Base-by-base conservation (phyloP, 78 protist genomes). In the Pigoraptor vietnamica region DNA sequence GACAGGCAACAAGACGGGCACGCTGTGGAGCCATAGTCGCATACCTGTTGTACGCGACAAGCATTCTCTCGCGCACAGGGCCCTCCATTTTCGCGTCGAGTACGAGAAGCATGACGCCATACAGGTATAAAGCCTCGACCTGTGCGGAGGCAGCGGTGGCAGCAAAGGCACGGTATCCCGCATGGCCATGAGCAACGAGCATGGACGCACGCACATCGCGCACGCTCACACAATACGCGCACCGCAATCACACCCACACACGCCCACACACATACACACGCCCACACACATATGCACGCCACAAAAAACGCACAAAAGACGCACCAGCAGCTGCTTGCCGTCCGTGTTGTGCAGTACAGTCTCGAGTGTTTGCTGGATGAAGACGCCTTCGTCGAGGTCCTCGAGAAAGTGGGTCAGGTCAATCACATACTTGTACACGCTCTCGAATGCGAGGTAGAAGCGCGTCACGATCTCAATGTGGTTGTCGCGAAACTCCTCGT, bases 261-360 rank as follows among this genome's bases (percentile, higher is more conserved):
- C 67, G 67, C 67, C 67, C 14, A 14, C 67, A 48, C 14, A 48
- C 67, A 48, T 14, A 48, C 67, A 48, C 67, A 48, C 67, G 67
- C 67, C 67, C 14, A 14, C 67, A 48, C 14, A 48, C 67, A 48
- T 14, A 48, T 14, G 14, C 67, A 48, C 67, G 67, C 67, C 67
- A n/a, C n/a, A n/a, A n/a, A n/a, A n/a, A n/a, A n/a, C n/a, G n/a
- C n/a, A n/a, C n/a, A n/a, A n/a, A n/a, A n/a, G n/a, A n/a, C n/a
- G n/a, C 39, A 24, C 87, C 87, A 99, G 39, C n/a, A 99, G 93
- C 96, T 99, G 99, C 93, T 96, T 95, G 37, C 99, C 99, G 90
- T 98, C 98, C 37, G 86, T 48, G 94, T 97, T 94, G n/a, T 83
- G 89, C 35, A 98, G 94, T 37, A 99, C 93, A 9, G 94, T 93